These are phyloP conservation scores for Leishmania mexicana DNA, from an alignment of 208 protist species.

Conservation along the genomic window DNA sequence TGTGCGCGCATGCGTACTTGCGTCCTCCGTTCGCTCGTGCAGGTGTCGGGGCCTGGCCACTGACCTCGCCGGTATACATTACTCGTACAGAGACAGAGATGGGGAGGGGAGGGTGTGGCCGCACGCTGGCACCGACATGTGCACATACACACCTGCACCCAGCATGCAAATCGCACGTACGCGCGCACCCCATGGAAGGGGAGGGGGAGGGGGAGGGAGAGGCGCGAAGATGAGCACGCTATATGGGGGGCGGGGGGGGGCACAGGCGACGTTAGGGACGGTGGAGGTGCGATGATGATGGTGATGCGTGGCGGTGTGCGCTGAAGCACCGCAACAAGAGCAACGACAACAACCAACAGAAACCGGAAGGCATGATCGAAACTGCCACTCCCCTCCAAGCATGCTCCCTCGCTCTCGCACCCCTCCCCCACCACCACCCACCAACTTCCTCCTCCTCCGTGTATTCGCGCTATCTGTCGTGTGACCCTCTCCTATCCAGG, in stretches of 20 bases:
- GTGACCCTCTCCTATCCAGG: background rate
- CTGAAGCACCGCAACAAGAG: background rate
- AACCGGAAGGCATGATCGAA: background rate
- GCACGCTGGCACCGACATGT: background rate
- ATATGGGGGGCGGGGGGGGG: background rate
- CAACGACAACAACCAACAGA: background rate
- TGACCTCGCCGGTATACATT: background rate
- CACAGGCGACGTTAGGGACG: background rate
- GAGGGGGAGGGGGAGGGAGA: background rate
- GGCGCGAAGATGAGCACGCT: background rate
- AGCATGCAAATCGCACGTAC: background rate
- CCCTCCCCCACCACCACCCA: background rate
- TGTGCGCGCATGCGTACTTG: background rate
- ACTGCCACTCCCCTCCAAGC: too few relatives aligned
- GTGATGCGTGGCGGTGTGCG: background rate
- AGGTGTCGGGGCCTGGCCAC: background rate
- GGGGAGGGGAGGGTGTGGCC: background rate
- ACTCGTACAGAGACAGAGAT: background rate
- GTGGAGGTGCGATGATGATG: background rate
- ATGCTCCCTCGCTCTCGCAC: background rate
- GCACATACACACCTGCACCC: background rate
- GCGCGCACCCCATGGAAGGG: background rate
- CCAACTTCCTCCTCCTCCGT: background rate
- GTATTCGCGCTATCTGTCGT: background rate
- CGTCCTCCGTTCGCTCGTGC: background rate